Evolutionary conservation across 495 filamentous ascomycete species (phyloP).

Genomic region (Aspergillus mulundensis): DNA sequence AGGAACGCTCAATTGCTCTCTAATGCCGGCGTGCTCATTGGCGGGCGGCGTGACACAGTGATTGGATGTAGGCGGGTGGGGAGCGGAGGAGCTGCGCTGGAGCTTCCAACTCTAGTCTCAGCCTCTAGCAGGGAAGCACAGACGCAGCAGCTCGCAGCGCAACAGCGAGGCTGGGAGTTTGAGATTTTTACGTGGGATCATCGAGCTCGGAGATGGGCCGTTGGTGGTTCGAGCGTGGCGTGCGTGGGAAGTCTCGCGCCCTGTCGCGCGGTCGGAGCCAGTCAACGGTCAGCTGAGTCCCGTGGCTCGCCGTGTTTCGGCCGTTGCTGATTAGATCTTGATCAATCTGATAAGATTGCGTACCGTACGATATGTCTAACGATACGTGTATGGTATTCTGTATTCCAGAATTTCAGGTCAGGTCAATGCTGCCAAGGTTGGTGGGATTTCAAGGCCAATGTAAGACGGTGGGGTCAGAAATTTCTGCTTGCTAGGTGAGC

Average conservation of each 20-base stretch:
- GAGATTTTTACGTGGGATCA: background rate
- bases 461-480: too few species aligned
- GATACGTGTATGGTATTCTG: background rate
- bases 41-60: constrained; percentile 10
- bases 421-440: too few species aligned
- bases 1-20: constrained; percentile 16
- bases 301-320: background rate
- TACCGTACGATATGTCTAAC: background rate
- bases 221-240: background rate
- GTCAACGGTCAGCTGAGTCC: background rate
- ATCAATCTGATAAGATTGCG: background rate
- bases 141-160: background rate
- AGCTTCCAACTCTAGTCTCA: too few species aligned
- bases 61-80: constrained; percentile 17
- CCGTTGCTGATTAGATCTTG: background rate
- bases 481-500: too few species aligned
- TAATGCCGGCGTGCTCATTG: constrained; percentile 19
- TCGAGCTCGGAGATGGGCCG: background rate
- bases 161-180: background rate
- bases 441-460: too few species aligned
- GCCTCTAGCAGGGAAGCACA: constrained; percentile 5
- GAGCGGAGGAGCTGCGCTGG: constrained; percentile 4
- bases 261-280: background rate
- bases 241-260: background rate
- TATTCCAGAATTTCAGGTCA: background rate